phyloP scores from a whole-genome alignment of 257 asterid genomes.

The Solanum arcanum region DNA sequence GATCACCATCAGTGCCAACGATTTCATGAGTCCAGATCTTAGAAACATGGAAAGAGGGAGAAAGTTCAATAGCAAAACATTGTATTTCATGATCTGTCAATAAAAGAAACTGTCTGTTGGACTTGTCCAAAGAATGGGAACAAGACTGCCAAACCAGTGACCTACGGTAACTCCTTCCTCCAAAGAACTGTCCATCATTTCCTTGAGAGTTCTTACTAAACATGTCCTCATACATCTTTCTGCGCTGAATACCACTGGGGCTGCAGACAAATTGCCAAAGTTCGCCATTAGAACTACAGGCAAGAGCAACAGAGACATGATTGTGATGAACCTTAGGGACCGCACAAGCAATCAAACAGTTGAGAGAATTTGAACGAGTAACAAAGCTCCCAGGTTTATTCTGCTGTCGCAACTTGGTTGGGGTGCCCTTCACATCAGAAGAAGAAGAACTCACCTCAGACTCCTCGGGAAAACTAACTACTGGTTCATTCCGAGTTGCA shows the following conservation, averaged over 20 bases:
- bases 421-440: conserved; percentile 22
- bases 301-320: conserved; percentile 57
- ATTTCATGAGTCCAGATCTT: conserved; percentile 86
- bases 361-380: conserved; percentile 28
- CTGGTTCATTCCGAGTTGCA: conserved; percentile 29
- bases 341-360: conserved; percentile 72
- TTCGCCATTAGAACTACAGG: conserved; percentile 66
- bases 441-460: conserved; percentile 12
- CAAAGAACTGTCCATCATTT: conserved; percentile 33
- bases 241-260: conserved; percentile 44
- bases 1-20: conserved; percentile 66
- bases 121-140: conserved; percentile 25
- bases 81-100: conserved; percentile 70
- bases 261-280: conserved; percentile 60
- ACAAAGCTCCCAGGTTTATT: conserved; percentile 21
- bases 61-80: conserved; percentile 47
- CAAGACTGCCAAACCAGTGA: conserved; percentile 69
- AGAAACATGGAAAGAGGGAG: conserved; percentile 31
- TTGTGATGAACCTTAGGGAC: conserved; percentile 25
- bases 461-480: conserved; percentile 38
- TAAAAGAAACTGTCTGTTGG: conserved; percentile 57
- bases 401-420: conserved; percentile 24
- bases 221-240: conserved; percentile 25
- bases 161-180: conserved; percentile 76
- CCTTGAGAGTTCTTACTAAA: conserved; percentile 20